These are phyloP conservation scores for Leccinum pachyderme DNA, from an alignment of 1,284 basidiomycete species.

Conservation along the genomic window DNA sequence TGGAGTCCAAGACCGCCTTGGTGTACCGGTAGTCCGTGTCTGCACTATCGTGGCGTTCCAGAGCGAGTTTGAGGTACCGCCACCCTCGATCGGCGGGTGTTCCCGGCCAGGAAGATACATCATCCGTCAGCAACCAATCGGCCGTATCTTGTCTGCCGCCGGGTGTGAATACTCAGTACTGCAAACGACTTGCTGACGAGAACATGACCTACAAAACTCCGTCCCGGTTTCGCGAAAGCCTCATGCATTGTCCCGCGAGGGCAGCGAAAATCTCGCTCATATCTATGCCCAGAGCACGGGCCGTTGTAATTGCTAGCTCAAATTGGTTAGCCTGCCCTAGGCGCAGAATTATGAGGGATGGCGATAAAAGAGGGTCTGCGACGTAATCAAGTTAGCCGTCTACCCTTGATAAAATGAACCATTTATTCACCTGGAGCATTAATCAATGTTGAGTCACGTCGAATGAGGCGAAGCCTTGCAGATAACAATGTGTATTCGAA, in stretches of 20 bases:
- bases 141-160: conserved; percentile 57
- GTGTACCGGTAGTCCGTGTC: conserved; percentile 75
- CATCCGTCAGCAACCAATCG: conserved; percentile 81
- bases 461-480: conserved; percentile 76
- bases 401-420: conserved; percentile 12
- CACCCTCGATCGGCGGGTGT: conserved; percentile 80
- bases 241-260: conserved; percentile 78
- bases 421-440: conserved; percentile 44
- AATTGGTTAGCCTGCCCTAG: conserved; percentile 81
- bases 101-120: conserved; percentile 81
- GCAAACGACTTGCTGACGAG: conserved; percentile 1
- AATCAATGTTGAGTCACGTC: conserved; percentile 51
- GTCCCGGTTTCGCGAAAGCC: conserved; percentile 61
- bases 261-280: conserved; percentile 84
- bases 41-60: conserved; percentile 76
- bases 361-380: conserved; percentile 63
- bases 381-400: conserved; percentile 18
- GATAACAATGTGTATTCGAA: conserved; percentile 82
- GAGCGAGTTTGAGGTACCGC: conserved; percentile 80
- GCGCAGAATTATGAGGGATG: conserved; percentile 75
- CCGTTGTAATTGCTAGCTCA: conserved; percentile 78
- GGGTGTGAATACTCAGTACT: conserved; percentile 10
- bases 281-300: conserved; percentile 77
- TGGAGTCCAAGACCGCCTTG: conserved; percentile 73
- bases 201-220: conserved; percentile 47